Percentiles rank a stretch among this genome's conserved stretches.
These are phyloP conservation scores for Fraxinus baroniana DNA, from an alignment of 305 asterid genomes.

Conservation along the genomic window DNA sequence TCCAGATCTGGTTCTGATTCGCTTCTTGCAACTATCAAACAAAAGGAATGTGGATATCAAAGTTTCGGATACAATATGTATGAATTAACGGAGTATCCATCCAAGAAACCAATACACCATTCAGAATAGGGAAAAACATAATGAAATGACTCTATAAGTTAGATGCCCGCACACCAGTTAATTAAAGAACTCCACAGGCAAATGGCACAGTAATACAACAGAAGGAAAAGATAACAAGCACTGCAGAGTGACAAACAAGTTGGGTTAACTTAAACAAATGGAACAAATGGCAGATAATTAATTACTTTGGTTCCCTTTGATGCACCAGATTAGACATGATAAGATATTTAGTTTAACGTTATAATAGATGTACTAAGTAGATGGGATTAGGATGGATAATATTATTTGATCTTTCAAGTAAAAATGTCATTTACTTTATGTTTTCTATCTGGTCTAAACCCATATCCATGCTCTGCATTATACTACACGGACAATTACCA, in stretches of 20 bases:
- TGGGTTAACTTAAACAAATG: neutral
- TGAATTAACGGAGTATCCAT: neutral
- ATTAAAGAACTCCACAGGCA: neutral
- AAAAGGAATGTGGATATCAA: conserved; percentile 1
- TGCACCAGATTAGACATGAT: neutral
- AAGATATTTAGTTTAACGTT: neutral
- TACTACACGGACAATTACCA: neutral
- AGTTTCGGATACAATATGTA: neutral
- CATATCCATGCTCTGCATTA: neutral
- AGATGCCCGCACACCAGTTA: neutral
- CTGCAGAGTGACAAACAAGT: conserved; percentile 13
- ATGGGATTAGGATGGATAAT: neutral
- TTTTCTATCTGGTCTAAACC: neutral
- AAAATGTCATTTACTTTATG: neutral
- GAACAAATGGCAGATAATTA: neutral
- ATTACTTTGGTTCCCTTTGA: neutral
- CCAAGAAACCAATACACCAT: conserved; percentile 1
- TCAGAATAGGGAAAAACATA: neutral
- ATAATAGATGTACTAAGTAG: neutral
- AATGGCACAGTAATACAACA: neutral
- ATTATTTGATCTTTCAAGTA: neutral
- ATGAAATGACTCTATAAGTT: neutral
- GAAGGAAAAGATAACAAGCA: neutral
- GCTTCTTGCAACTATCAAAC: conserved; percentile 63
- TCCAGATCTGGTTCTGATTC: conserved; percentile 50